phyloP scores from a whole-genome alignment of 768 basidiomycete genomes.

The Hypsizygus marmoreus region DNA sequence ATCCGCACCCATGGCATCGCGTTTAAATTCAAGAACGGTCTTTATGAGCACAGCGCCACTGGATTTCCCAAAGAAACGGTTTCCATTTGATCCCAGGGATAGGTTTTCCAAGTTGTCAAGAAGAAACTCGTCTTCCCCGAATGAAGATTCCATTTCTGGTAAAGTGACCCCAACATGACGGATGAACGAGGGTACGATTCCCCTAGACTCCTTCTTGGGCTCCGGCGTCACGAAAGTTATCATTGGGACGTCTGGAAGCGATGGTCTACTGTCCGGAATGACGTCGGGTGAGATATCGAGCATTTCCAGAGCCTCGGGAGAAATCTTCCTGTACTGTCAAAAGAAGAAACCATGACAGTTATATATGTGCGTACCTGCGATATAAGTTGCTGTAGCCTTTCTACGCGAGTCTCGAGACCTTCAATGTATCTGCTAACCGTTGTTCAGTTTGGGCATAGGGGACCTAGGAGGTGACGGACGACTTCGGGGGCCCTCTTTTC shows the following conservation, averaged over 20 bases:
- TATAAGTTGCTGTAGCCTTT: constrained; percentile 60
- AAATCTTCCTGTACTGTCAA: constrained; percentile 44
- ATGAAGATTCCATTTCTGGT: too few species aligned
- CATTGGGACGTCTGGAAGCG: not conserved
- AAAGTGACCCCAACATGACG: constrained; percentile 11
- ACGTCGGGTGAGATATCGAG: constrained; percentile 7
- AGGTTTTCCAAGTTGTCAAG: constrained; percentile 39
- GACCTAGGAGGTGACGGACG: constrained; percentile 34
- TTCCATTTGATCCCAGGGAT: constrained; percentile 32
- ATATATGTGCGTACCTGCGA: constrained; percentile 26
- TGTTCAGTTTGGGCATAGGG: not conserved
- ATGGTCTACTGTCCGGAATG: not conserved
- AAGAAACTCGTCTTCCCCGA: constrained; percentile 39
- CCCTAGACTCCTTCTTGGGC: too few species aligned
- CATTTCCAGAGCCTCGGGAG: constrained; percentile 38
- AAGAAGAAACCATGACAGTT: not conserved
- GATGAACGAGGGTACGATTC: too few species aligned
- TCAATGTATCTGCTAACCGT: constrained; percentile 49
- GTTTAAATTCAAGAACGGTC: constrained; percentile 57
- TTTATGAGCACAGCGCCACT: constrained; percentile 54
- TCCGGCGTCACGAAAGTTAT: too few species aligned
- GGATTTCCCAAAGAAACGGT: constrained; percentile 56
- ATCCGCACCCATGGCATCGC: constrained; percentile 53
- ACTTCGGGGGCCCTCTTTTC: constrained; percentile 65
- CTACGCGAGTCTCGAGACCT: constrained; percentile 56